phyloP scores from a whole-genome alignment of 2,329 filamentous ascomycete species.

The Apiospora arundinis region DNA sequence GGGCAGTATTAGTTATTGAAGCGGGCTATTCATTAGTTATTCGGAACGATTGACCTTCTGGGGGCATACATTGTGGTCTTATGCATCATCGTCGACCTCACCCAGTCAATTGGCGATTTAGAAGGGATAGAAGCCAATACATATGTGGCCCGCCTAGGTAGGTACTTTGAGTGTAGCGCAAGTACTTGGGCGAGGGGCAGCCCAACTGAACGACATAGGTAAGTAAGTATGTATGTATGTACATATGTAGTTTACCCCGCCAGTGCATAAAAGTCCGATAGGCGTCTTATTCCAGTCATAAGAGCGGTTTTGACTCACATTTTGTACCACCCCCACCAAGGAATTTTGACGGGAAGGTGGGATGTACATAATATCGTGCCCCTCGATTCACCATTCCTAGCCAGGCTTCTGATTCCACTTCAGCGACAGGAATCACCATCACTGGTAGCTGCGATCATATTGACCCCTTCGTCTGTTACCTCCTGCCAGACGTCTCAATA shows the following conservation, averaged over 20 bases:
- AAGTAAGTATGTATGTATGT: no score
- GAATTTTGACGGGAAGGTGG: constrained; percentile 8
- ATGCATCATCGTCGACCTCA: background rate
- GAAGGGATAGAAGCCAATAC: no score
- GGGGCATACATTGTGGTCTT: no score
- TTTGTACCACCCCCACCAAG: constrained; percentile 11
- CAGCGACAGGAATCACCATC: constrained; percentile 10
- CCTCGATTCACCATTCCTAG: constrained; percentile 13
- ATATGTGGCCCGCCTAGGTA: no score
- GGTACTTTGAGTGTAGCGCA: background rate
- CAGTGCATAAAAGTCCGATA: constrained; percentile 13
- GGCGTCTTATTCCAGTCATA: constrained; percentile 6
- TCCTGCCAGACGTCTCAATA: constrained; percentile 39
- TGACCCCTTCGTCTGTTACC: constrained; percentile 8
- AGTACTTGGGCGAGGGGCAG: constrained; percentile 6
- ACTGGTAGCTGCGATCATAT: constrained; percentile 4
- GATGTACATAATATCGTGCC: constrained; percentile 12
- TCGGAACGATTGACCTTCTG: no score
- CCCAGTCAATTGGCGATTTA: background rate
- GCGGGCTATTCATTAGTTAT: no score
- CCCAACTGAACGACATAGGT: no score
- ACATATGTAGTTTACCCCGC: no score
- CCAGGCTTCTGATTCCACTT: constrained; percentile 14
- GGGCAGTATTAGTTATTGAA: no score
- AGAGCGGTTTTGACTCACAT: constrained; percentile 11